A percentile compares a stretch with the other conserved stretches of the same genome.
phyloP scores from a whole-genome alignment of 2,329 filamentous ascomycete species.

The Aspergillus chevalieri region DNA sequence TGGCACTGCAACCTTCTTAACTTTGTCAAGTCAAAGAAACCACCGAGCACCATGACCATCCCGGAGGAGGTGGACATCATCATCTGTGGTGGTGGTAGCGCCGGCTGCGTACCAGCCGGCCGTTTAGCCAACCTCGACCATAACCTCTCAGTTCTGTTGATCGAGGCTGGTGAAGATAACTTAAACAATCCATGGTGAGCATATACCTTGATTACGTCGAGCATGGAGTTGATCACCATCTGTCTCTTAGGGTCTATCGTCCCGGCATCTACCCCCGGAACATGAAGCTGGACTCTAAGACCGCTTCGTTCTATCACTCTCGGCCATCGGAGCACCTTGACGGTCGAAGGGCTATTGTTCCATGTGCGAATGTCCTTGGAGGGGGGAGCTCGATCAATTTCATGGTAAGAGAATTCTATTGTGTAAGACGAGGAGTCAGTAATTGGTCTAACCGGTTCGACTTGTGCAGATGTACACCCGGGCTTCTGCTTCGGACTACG shows the following conservation, averaged over 20 bases:
- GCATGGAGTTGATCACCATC: not conserved
- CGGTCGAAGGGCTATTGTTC: constrained; percentile 67
- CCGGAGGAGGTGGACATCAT: constrained; percentile 78
- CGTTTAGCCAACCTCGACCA: constrained; percentile 68
- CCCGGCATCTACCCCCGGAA: constrained; percentile 72
- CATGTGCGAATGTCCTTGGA: constrained; percentile 65
- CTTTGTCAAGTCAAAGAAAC: not conserved
- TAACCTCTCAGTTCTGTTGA: constrained; percentile 63
- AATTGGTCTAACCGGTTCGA: constrained; percentile 2
- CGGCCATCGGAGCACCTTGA: constrained; percentile 66
- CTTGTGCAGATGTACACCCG: constrained; percentile 61
- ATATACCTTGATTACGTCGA: not conserved
- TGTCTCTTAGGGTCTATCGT: constrained; percentile 57
- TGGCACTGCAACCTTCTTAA: too few relatives aligned
- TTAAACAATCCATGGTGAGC: constrained; percentile 64
- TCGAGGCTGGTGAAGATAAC: constrained; percentile 67
- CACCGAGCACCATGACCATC: constrained; percentile 48
- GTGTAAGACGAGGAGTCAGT: not conserved
- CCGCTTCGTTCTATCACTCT: constrained; percentile 74
- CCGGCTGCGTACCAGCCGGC: constrained; percentile 34
- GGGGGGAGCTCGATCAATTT: constrained; percentile 73
- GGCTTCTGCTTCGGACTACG: constrained; percentile 66
- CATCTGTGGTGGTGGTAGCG: constrained; percentile 68
- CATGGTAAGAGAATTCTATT: constrained; percentile 46
- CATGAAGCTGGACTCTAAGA: constrained; percentile 76